Evolutionary conservation across 208 protist genomes (phyloP).

Genomic region (Leishmania arabica): DNA sequence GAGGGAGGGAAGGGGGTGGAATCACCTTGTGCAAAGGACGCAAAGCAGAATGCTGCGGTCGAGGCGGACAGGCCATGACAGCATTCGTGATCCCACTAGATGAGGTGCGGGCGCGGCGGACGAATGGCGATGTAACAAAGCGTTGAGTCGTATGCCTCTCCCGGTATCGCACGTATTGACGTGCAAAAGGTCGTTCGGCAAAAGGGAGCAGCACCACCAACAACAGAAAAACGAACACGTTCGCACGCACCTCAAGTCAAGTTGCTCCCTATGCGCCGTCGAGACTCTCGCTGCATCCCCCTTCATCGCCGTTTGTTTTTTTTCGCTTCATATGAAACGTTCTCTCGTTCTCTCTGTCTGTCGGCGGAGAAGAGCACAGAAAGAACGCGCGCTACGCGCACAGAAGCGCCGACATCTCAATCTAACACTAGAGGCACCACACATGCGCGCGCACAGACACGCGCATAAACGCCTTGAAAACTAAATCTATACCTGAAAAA

Average conservation of each 20-base stretch:
- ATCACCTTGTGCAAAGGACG: background rate
- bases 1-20: background rate
- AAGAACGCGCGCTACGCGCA: background rate
- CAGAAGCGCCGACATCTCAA: background rate
- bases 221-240: no score
- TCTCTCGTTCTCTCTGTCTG: background rate
- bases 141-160: background rate
- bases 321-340: background rate
- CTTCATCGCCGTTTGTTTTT: background rate
- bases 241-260: background rate
- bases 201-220: background rate
- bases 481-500: constrained; percentile 6
- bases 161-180: background rate
- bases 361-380: background rate
- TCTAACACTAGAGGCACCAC: background rate
- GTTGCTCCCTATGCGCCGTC: background rate
- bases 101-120: background rate
- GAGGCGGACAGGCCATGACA: background rate
- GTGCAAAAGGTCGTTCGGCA: background rate
- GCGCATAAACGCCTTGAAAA: background rate
- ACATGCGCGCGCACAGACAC: background rate
- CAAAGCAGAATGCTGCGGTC: background rate
- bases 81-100: background rate
- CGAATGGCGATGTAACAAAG: background rate
- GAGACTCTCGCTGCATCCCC: background rate